A percentile compares a stretch with the other conserved stretches of the same genome.
Evolutionary conservation across 495 filamentous ascomycete species (phyloP).

Genomic region (Elasticomyces elasticus): DNA sequence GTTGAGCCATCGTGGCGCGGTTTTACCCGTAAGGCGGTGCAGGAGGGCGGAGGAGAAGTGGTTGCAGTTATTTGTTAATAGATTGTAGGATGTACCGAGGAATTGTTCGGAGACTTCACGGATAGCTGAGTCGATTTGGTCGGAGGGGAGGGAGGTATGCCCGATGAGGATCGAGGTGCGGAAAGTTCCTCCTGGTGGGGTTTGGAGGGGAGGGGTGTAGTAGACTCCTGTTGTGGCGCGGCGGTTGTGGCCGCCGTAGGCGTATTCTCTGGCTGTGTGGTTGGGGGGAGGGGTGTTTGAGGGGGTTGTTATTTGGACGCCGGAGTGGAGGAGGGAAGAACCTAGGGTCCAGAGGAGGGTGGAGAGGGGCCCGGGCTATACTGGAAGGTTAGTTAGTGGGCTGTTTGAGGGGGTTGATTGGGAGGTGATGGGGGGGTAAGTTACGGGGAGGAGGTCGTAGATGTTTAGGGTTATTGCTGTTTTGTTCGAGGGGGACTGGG

Average conservation of each 20-base stretch:
- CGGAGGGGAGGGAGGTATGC: conserved; percentile 50
- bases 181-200: conserved; percentile 66
- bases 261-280: no score
- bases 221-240: conserved; percentile 63
- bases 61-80: conserved; percentile 73
- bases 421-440: not conserved
- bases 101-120: conserved; percentile 56
- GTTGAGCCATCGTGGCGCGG: conserved; percentile 63
- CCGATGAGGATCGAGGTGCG: conserved; percentile 59
- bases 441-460: conserved; percentile 66
- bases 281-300: no score
- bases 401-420: conserved; percentile 17
- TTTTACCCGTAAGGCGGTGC: conserved; percentile 49
- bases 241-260: conserved; percentile 68
- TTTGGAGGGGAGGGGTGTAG: conserved; percentile 55
- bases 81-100: conserved; percentile 59
- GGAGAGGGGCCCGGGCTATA: conserved; percentile 56
- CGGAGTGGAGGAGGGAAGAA: conserved; percentile 63
- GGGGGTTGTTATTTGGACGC: conserved; percentile 72
- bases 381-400: conserved; percentile 1
- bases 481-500: conserved; percentile 51
- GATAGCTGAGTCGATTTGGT: conserved; percentile 59
- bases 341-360: conserved; percentile 62
- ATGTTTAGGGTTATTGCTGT: conserved; percentile 69
- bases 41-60: conserved; percentile 68